phyloP scores from a whole-genome alignment of 139 green algal genomes.

The Coccomyxa sp. region DNA sequence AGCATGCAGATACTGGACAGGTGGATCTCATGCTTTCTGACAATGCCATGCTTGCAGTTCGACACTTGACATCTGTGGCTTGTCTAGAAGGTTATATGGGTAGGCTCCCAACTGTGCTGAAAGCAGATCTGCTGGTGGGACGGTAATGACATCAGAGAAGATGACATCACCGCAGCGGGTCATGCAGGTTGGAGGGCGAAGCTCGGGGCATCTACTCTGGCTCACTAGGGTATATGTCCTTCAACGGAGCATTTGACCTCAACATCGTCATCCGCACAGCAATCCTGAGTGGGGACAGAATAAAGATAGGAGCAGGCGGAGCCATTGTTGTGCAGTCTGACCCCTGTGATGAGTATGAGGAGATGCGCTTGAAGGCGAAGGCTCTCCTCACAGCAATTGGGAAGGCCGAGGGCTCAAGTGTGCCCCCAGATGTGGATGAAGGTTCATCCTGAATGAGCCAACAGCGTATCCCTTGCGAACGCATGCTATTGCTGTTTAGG shows the following conservation, averaged over 20 bases:
- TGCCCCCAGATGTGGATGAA: neutral
- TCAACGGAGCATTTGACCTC: slow-evolving; percentile 92
- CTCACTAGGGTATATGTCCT: slow-evolving; percentile 81
- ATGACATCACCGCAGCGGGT: too few species aligned
- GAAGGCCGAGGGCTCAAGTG: neutral
- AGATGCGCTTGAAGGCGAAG: slow-evolving; percentile 93
- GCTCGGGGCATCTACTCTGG: slow-evolving; percentile 91
- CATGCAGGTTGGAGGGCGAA: slow-evolving; percentile 67
- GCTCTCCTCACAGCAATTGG: slow-evolving; percentile 51
- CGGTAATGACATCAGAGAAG: slow-evolving; percentile 48
- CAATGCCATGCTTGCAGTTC: neutral
- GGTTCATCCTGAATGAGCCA: neutral
- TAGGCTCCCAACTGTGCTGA: too few species aligned
- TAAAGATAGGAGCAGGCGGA: slow-evolving; percentile 88
- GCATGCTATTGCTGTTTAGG: too few species aligned
- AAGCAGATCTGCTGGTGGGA: neutral
- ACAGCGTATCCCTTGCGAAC: too few species aligned
- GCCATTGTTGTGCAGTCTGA: slow-evolving; percentile 91
- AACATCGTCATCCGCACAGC: slow-evolving; percentile 99
- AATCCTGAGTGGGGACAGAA: slow-evolving; percentile 41
- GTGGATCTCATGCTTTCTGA: neutral
- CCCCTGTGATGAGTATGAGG: slow-evolving; percentile 72
- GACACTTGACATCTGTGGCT: too few species aligned
- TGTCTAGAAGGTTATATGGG: too few species aligned
- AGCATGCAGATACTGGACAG: slow-evolving; percentile 46